Conservation (phyloP, 2,329 filamentous ascomycete species). For the Talaromyces sp. region DNA sequence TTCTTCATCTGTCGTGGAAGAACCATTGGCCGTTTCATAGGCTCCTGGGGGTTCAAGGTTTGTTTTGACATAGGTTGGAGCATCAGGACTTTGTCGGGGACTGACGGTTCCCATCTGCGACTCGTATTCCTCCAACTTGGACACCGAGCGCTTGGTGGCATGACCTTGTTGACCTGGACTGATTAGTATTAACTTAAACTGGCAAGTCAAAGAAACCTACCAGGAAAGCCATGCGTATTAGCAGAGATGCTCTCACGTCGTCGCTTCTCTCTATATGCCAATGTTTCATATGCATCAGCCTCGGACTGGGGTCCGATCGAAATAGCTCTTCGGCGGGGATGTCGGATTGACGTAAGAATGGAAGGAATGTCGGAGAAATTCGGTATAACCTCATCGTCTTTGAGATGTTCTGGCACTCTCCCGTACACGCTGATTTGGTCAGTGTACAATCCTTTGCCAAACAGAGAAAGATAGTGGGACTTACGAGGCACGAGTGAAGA, state of each 20-base stretch:
- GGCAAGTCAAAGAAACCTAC: conserved; percentile 1
- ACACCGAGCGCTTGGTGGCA: conserved; percentile 41
- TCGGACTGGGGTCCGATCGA: conserved; percentile 93
- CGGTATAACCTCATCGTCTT: conserved; percentile 84
- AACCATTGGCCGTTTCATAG: conserved; percentile 27
- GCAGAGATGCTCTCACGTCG: conserved; percentile 57
- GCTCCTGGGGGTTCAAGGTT: conserved; percentile 20
- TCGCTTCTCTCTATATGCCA: conserved; percentile 78
- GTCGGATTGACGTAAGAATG: conserved; percentile 74
- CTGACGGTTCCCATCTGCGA: conserved; percentile 66
- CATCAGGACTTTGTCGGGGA: conserved; percentile 32
- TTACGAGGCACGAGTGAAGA: conserved; percentile 80
- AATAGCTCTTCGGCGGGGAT: conserved; percentile 71
- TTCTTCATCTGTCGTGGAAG: conserved; percentile 53
- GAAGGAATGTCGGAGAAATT: conserved; percentile 80
- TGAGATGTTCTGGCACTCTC: conserved; percentile 66
- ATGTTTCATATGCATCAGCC: conserved; percentile 90
- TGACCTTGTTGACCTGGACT: conserved; percentile 1
- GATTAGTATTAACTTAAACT: conserved; percentile 10
- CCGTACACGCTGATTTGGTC: conserved; percentile 61
- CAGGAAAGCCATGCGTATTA: conserved; percentile 10
- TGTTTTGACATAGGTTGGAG: conserved; percentile 22
- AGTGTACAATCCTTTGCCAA: background rate
- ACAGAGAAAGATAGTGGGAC: conserved; percentile 19
- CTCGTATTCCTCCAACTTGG: conserved; percentile 60